Evolutionary conservation across 148 eudicot genomes (phyloP).

Genomic region (Simmondsia chinensis): DNA sequence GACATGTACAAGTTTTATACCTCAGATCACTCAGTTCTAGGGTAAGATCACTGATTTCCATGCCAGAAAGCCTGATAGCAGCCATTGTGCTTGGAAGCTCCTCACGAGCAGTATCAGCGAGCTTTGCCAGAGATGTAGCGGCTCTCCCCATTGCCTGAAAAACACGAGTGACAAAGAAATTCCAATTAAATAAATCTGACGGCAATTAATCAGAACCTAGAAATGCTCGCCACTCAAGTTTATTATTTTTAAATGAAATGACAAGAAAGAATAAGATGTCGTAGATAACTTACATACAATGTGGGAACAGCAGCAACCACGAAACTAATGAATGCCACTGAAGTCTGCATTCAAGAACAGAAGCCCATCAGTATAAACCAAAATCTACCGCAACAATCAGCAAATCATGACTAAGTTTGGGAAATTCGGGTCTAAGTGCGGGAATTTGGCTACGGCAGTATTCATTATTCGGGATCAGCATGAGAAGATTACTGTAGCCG

Average conservation of each 20-base stretch:
- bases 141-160: conserved; percentile 72
- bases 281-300: conserved; percentile 46
- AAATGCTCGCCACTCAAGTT: too few species aligned
- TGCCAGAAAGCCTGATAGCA: conserved; percentile 80
- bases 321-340: conserved; percentile 55
- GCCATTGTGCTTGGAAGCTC: conserved; percentile 94
- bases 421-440: too few species aligned
- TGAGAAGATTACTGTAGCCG: too few species aligned
- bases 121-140: conserved; percentile 70
- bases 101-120: conserved; percentile 79
- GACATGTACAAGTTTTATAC: conserved; percentile 17
- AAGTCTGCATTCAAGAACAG: conserved; percentile 63
- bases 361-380: too few species aligned
- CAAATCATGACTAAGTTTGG: too few species aligned
- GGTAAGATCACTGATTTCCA: conserved; percentile 95
- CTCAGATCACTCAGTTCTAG: conserved; percentile 78
- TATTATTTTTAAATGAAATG: background rate
- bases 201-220: too few species aligned
- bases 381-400: too few species aligned
- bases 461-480: too few species aligned
- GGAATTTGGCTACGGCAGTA: too few species aligned
- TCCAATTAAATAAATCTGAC: too few species aligned
- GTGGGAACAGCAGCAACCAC: conserved; percentile 72
- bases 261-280: background rate
- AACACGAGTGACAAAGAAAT: conserved; percentile 2